Base-by-base conservation (phyloP, 139 green algal genomes). In the Diplosphaera chodatii region DNA sequence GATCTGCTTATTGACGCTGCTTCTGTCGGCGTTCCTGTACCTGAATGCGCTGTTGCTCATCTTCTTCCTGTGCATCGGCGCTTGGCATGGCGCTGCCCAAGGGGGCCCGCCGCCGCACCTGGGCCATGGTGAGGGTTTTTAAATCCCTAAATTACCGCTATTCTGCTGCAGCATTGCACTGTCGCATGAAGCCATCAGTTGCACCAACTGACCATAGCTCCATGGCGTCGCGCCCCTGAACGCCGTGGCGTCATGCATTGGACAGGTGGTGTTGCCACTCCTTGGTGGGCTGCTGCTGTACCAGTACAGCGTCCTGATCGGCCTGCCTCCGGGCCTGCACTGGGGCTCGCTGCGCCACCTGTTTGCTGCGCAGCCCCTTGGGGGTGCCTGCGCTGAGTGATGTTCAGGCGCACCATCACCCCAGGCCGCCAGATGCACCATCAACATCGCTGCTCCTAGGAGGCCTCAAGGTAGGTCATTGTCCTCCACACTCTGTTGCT, bases 21-120 rank as follows among this genome's bases (percentile, higher is more conserved):
- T 91, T 67, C 32, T 85, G 31, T 76, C 84, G 2, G 86, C 86
- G 8, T 87, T 89, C 40, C 30, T 73, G 1, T 66, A 74, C n/a
- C 48, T 63, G 69, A 89, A 82, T n/a, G 74, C 68, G 21, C 33
- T 82, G 32, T 86, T 83, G 2, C 71, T 91, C 21, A 18, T 78
- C 32, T 78, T 80, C 67, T 66, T 88, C 48, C 62, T 66, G 28
- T 32, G 79, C 5, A 63, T 90, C 25, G 77, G 66, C 1, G 25
- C 71, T 31, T n/a, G 85, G 80, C 69, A 88, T 90, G 85, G 73
- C 63, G 1, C 30, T 41, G 55, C 55, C 40, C 55, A 25, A 40
- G 21, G 32, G 30, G 3, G 32, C 32, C 3, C 55, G 32, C 48
- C 48, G 48, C 48, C 13, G 16, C 48, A 18, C 25, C 13, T 59